Evolutionary conservation across 352 stramenopile genomes (phyloP).

Genomic region (Thalassiosira ordinaria): DNA sequence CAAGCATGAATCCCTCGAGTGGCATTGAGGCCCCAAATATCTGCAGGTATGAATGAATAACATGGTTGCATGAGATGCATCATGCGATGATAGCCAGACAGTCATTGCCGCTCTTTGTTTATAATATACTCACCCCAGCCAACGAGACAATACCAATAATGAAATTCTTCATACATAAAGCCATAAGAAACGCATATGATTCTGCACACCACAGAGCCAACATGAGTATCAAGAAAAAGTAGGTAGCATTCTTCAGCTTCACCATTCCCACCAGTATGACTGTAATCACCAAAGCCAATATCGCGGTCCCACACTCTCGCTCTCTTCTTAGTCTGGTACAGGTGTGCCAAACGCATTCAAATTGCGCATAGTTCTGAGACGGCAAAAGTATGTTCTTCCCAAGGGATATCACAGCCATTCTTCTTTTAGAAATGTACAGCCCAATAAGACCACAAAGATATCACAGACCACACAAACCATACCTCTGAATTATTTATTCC

Average conservation of each 20-base stretch:
- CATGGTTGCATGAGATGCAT: neutral
- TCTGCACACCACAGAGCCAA: slow-evolving; percentile 57
- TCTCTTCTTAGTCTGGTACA: too few species aligned
- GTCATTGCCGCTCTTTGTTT: neutral
- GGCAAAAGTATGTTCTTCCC: too few species aligned
- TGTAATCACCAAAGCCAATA: slow-evolving; percentile 58
- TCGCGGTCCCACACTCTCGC: slow-evolving; percentile 67
- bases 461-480: too few species aligned
- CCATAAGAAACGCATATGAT: slow-evolving; percentile 59
- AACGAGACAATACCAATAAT: slow-evolving; percentile 69
- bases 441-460: too few species aligned
- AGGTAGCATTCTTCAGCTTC: slow-evolving; percentile 46
- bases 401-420: too few species aligned
- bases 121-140: slow-evolving; percentile 46
- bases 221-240: slow-evolving; percentile 65
- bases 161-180: slow-evolving; percentile 66
- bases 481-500: too few species aligned
- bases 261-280: slow-evolving; percentile 64
- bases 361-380: too few species aligned
- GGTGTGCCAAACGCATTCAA: too few species aligned
- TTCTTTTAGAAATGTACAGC: too few species aligned
- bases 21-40: slow-evolving; percentile 67
- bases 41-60: slow-evolving; percentile 5
- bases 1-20: slow-evolving; percentile 67
- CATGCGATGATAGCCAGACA: neutral